Base-by-base conservation (phyloP, 169 alveolate genomes). In the Eimeria zaria region DNA sequence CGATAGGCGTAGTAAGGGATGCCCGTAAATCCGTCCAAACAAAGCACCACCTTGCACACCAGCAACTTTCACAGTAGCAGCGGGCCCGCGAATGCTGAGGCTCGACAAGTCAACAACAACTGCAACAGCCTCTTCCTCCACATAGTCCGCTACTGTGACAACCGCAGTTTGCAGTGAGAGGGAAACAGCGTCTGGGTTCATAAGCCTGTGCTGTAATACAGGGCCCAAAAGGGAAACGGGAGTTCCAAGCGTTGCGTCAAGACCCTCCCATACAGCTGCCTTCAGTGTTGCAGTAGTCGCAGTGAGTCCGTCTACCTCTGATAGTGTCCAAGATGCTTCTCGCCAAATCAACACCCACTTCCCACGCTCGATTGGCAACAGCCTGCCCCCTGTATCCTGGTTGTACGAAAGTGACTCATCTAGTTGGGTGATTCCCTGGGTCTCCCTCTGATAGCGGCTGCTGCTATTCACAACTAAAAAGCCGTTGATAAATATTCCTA, bases 311-410 rank as follows among this genome's bases (percentile, higher is more conserved):
- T 84, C 91, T 33, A 60, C 36, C 4, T 55, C 78, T 58, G 74
- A 53, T 84, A 8, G 78, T 8, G 30, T 53, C 91, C 91, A 84
- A 30, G 91, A 55, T 9, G 48, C 60, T 60, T 84, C 51, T 24
- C 91, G 78, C 91, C 91, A 84, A 60, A 84, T 33, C 20, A 84
- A 27, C 78, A 84, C 91, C 91, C 91, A 84, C 41, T 20, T 84
- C 11, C 91, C 91, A 18, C 91, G 78, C 55, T n/a, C 91, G 6
- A 58, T 44, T 7, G 91, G 91, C 60, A 84, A 60, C 36, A 84
- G 58, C 69, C 91, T 84, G 71, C 76, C 91, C 20, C 91, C 91
- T 6, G 76, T 55, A 62, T 84, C 91, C 55, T 84, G 55, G 91
- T 84, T 48, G 74, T 84, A 84, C 41, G 74, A 84, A 39, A 55